A percentile compares a stretch with the other conserved stretches of the same genome.
phyloP scores from a whole-genome alignment of 1,139 yeast species.

The Candida buenavistaensis region DNA sequence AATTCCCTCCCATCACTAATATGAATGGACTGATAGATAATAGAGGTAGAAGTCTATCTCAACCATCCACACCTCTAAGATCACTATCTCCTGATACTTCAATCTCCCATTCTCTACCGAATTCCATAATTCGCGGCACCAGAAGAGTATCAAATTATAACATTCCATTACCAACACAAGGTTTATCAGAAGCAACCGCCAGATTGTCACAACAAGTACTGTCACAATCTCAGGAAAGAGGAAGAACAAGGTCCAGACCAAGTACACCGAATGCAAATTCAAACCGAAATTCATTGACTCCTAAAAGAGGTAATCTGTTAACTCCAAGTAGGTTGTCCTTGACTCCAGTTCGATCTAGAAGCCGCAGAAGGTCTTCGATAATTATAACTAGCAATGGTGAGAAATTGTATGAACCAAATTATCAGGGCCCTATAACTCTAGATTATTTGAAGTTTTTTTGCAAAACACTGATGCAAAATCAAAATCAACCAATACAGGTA shows the following conservation, averaged over 20 bases:
- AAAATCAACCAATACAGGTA: conserved; percentile 16
- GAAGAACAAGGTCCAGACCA: conserved; percentile 4
- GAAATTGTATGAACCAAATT: conserved; percentile 28
- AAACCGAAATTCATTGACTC: background rate
- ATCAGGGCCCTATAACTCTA: conserved; percentile 41
- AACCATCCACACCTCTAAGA: conserved; percentile 11
- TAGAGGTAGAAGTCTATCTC: conserved; percentile 6
- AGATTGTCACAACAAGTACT: conserved; percentile 2
- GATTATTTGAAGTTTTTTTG: conserved; percentile 41
- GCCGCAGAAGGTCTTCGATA: conserved; percentile 9
- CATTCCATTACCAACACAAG: conserved; percentile 9
- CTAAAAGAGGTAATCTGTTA: conserved; percentile 1
- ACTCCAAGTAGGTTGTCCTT: conserved; percentile 2
- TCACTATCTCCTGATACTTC: background rate
- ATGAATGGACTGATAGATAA: conserved; percentile 1
- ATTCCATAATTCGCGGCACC: conserved; percentile 1
- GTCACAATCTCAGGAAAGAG: background rate
- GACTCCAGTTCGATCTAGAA: conserved; percentile 4
- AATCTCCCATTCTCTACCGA: conserved; percentile 7
- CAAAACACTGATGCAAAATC: conserved; percentile 21
- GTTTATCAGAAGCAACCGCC: conserved; percentile 5
- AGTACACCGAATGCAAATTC: conserved; percentile 3
- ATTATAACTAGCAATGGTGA: conserved; percentile 25
- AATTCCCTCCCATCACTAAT: background rate
- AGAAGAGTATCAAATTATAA: conserved; percentile 5